A percentile compares a stretch with the other conserved stretches of the same genome.
Evolutionary conservation across 305 asterid genomes (phyloP).

Genomic region (Coffea humblotiana): DNA sequence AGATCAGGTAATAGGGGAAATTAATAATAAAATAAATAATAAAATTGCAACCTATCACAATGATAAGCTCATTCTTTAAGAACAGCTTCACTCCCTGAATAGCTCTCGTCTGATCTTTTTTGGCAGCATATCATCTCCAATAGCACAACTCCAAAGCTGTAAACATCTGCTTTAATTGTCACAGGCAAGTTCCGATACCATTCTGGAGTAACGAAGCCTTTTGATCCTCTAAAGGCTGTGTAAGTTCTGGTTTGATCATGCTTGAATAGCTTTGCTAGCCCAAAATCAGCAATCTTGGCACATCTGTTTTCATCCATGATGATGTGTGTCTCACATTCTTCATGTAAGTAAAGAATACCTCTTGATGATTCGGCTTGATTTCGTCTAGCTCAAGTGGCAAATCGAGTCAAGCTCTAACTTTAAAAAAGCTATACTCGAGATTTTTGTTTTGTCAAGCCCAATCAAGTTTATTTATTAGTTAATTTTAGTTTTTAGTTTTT

Average conservation of each 20-base stretch:
- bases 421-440: conserved; percentile 17
- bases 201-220: conserved; percentile 56
- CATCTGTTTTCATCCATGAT: conserved; percentile 39
- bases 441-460: too few relatives aligned
- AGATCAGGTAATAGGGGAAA: too few relatives aligned
- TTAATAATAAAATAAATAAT: too few relatives aligned
- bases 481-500: conserved; percentile 29
- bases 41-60: too few relatives aligned
- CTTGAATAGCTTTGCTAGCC: conserved; percentile 53
- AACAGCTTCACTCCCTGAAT: conserved; percentile 41
- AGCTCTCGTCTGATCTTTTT: conserved; percentile 28
- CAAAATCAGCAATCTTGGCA: conserved; percentile 50
- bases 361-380: conserved; percentile 25
- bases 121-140: conserved; percentile 41
- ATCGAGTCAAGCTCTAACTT: too few relatives aligned
- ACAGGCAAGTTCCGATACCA: conserved; percentile 41
- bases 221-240: conserved; percentile 47
- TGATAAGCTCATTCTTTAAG: conserved; percentile 44
- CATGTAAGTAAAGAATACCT: conserved; percentile 51
- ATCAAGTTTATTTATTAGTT: neutral
- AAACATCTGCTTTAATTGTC: conserved; percentile 50
- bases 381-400: conserved; percentile 29
- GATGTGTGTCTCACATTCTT: conserved; percentile 50
- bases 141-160: conserved; percentile 51
- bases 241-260: conserved; percentile 44